phyloP scores from a whole-genome alignment of 495 filamentous ascomycete genomes.

The Eremomyces bilateralis region DNA sequence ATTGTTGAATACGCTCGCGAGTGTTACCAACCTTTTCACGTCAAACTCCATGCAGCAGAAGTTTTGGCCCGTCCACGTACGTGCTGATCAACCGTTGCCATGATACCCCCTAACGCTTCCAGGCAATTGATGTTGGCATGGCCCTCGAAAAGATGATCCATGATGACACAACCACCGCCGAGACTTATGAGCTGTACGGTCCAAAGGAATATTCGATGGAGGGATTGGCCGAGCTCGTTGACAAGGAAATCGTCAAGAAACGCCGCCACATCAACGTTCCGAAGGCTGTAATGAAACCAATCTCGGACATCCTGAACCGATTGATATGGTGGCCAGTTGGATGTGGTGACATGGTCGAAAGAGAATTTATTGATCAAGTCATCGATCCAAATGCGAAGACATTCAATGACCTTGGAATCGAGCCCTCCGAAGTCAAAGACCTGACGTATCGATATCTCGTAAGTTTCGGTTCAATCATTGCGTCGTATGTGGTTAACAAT shows the following conservation, averaged over 20 bases:
- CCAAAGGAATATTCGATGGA: slow-evolving; percentile 78
- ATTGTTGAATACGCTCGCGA: slow-evolving; percentile 68
- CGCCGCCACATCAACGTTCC: slow-evolving; percentile 85
- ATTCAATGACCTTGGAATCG: slow-evolving; percentile 80
- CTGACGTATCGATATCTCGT: slow-evolving; percentile 86
- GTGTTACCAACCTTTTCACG: slow-evolving; percentile 57
- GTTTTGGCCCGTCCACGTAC: slow-evolving; percentile 53
- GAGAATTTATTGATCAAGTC: slow-evolving; percentile 82
- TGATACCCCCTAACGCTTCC: slow-evolving; percentile 10
- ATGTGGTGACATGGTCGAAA: slow-evolving; percentile 73
- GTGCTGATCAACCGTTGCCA: slow-evolving; percentile 2
- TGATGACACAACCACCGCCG: slow-evolving; percentile 68
- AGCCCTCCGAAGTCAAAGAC: slow-evolving; percentile 58
- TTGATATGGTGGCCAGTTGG: slow-evolving; percentile 69
- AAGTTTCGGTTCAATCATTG: slow-evolving; percentile 18
- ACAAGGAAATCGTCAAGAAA: slow-evolving; percentile 77
- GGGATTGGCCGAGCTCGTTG: slow-evolving; percentile 71
- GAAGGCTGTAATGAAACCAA: slow-evolving; percentile 49
- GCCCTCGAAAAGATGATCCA: slow-evolving; percentile 75
- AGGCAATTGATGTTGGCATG: slow-evolving; percentile 73
- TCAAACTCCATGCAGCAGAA: slow-evolving; percentile 83
- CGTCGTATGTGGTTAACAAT: slow-evolving; percentile 2
- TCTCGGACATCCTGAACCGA: slow-evolving; percentile 51
- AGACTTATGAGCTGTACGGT: slow-evolving; percentile 91
- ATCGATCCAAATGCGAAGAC: slow-evolving; percentile 88